A percentile compares a stretch with the other conserved stretches of the same genome.
Conservation (phyloP, 2,329 filamentous ascomycete species). For the Penicillium sp. region DNA sequence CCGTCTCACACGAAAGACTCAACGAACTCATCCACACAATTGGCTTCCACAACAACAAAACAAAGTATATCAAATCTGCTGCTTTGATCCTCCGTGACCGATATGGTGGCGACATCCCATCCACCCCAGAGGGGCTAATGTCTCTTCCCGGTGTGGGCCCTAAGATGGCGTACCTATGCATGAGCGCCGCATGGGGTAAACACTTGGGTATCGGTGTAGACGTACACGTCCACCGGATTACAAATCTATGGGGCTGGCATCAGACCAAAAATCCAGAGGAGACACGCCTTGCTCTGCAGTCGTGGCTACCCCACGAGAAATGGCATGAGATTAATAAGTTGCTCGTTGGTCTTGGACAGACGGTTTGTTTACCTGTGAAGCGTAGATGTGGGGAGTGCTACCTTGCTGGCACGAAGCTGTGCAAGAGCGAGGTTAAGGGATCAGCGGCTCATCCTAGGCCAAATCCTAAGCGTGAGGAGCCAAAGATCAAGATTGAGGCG, state of each 20-base stretch:
- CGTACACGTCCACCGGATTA: constrained; percentile 92
- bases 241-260: constrained; percentile 92
- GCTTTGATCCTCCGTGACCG: constrained; percentile 71
- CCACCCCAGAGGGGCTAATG: constrained; percentile 72
- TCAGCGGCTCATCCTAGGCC: constrained; percentile 54
- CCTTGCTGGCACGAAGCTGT: constrained; percentile 73
- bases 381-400: constrained; percentile 83
- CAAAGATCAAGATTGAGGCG: constrained; percentile 26
- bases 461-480: constrained; percentile 31
- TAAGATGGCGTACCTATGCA: constrained; percentile 90
- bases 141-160: constrained; percentile 84
- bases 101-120: constrained; percentile 74
- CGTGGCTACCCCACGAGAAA: constrained; percentile 78
- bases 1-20: constrained; percentile 63
- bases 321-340: constrained; percentile 94
- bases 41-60: constrained; percentile 95
- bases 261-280: constrained; percentile 78
- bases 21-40: constrained; percentile 80
- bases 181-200: constrained; percentile 72
- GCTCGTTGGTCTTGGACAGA: constrained; percentile 85
- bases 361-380: constrained; percentile 77
- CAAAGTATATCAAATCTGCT: constrained; percentile 74
- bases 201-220: constrained; percentile 85
- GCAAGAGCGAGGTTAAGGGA: constrained; percentile 67
- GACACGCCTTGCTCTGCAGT: constrained; percentile 72